phyloP scores from a whole-genome alignment of 148 eudicot genomes.

The Cornus florida region DNA sequence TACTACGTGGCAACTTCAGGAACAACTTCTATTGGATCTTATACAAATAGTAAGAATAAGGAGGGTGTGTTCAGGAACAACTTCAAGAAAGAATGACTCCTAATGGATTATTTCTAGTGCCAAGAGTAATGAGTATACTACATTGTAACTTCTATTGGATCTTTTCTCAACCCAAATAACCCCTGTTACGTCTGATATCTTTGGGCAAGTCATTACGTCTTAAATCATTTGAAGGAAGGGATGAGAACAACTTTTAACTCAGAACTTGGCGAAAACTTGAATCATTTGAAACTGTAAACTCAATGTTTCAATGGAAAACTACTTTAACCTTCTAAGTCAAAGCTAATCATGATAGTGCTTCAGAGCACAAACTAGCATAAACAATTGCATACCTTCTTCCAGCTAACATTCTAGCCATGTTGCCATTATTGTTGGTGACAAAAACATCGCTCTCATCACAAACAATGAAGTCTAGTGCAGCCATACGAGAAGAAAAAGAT shows the following conservation, averaged over 20 bases:
- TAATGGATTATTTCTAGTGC: too few species aligned
- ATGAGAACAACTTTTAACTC: background rate
- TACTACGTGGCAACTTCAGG: too few species aligned
- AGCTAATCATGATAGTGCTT: background rate
- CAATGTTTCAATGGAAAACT: background rate
- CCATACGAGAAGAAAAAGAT: constrained; percentile 81
- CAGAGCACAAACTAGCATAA: background rate
- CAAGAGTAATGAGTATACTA: too few species aligned
- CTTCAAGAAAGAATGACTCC: too few species aligned
- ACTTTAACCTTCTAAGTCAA: background rate
- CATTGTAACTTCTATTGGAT: background rate
- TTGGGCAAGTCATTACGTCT: background rate
- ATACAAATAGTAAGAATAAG: too few species aligned
- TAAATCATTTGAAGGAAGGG: background rate
- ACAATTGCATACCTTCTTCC: constrained; percentile 70
- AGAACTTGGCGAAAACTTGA: background rate
- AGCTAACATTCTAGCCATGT: constrained; percentile 88
- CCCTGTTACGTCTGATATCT: background rate
- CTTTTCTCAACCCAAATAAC: background rate
- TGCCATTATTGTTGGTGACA: constrained; percentile 86
- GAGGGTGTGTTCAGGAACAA: too few species aligned
- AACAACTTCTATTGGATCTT: too few species aligned
- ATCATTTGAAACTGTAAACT: background rate
- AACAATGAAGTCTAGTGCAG: constrained; percentile 84
- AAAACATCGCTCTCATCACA: constrained; percentile 86